These are phyloP conservation scores for Pseudocercospora macadamiae DNA, from an alignment of 2,329 filamentous ascomycete genomes.

Conservation along the genomic window DNA sequence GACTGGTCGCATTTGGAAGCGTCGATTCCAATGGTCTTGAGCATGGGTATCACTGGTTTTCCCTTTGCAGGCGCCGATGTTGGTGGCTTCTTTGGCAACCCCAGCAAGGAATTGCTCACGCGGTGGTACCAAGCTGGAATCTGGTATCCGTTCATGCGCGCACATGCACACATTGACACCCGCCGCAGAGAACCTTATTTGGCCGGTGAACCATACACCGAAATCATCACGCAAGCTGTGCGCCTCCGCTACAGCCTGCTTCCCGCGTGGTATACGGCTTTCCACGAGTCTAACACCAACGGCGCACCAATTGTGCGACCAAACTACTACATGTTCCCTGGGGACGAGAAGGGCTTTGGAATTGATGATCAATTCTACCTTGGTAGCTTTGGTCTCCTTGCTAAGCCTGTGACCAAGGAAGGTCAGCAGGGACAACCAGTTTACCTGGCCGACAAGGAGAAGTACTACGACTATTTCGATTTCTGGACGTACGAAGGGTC, in stretches of 20 bases:
- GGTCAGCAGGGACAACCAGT: conserved; percentile 73
- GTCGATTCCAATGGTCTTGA: conserved; percentile 89
- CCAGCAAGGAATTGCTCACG: conserved; percentile 84
- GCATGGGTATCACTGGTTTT: conserved; percentile 88
- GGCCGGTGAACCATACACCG: conserved; percentile 78
- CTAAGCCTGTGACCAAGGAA: conserved; percentile 84
- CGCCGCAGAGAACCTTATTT: conserved; percentile 93
- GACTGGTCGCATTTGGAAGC: conserved; percentile 89
- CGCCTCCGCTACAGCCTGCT: conserved; percentile 86
- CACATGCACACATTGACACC: conserved; percentile 94
- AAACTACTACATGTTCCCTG: conserved; percentile 89
- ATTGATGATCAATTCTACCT: conserved; percentile 94
- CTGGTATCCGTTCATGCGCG: conserved; percentile 98
- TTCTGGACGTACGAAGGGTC: conserved; percentile 75
- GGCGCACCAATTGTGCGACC: conserved; percentile 88
- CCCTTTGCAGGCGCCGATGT: conserved; percentile 96
- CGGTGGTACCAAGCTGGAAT: conserved; percentile 96
- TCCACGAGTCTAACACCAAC: conserved; percentile 81
- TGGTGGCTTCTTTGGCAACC: conserved; percentile 97
- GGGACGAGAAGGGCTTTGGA: conserved; percentile 81
- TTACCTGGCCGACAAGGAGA: conserved; percentile 84
- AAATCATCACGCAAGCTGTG: conserved; percentile 84
- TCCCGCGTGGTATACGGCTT: conserved; percentile 95
- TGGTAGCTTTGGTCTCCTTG: conserved; percentile 84
- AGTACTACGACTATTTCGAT: conserved; percentile 95